Percentiles rank a stretch among this genome's conserved stretches.
These are phyloP conservation scores for Mortierella sp. DNA, from an alignment of 371 early-diverging fungal genomes.

Conservation along the genomic window DNA sequence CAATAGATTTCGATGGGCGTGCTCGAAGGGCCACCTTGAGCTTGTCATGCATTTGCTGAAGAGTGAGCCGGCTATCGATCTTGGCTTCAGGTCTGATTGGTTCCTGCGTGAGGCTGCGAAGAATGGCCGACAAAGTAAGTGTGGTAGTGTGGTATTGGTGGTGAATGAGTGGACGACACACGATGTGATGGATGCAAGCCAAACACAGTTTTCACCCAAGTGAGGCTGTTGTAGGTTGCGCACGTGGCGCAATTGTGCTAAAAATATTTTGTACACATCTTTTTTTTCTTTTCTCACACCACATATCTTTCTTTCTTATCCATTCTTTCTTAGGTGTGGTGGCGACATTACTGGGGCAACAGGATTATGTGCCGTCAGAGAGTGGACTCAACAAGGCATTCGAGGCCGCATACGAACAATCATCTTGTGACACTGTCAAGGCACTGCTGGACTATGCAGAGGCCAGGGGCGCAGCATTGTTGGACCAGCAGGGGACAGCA, in stretches of 20 bases:
- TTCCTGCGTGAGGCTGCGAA: conserved; percentile 53
- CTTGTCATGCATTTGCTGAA: conserved; percentile 31
- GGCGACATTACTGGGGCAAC: conserved; percentile 28
- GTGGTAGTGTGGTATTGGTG: background rate
- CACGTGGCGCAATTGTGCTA: background rate
- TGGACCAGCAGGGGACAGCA: background rate
- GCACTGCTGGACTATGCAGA: conserved; percentile 49
- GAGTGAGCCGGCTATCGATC: conserved; percentile 39
- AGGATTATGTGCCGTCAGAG: conserved; percentile 40
- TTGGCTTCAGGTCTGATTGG: conserved; percentile 47
- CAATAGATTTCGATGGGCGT: conserved; percentile 56
- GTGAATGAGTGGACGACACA: background rate
- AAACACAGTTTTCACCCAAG: background rate
- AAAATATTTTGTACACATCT: background rate
- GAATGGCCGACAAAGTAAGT: conserved; percentile 42
- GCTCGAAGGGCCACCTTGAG: conserved; percentile 44
- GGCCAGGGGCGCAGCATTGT: conserved; percentile 18
- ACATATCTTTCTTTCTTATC: background rate
- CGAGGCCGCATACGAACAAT: conserved; percentile 50
- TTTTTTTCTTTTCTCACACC: background rate
- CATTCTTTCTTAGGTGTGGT: conserved; percentile 18
- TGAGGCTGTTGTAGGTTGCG: too few species aligned
- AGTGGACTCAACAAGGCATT: conserved; percentile 57
- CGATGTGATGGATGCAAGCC: background rate
- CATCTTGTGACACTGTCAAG: conserved; percentile 38